phyloP scores from a whole-genome alignment of 306 rosid genomes.

The Prunus salicina region DNA sequence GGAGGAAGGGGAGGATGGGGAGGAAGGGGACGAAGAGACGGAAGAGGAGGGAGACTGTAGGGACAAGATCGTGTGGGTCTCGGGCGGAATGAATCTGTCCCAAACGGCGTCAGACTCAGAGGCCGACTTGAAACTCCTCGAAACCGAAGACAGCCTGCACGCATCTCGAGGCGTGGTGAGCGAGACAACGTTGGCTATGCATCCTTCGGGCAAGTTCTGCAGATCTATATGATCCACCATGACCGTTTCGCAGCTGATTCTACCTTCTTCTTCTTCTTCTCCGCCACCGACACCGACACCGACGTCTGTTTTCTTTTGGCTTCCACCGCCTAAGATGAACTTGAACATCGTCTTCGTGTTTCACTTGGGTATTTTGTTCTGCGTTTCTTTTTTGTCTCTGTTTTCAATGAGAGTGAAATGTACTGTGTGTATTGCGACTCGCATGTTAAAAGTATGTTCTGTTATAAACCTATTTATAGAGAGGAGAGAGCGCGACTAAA shows the following conservation, averaged over 20 bases:
- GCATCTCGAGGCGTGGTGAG: conserved; percentile 69
- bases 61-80: conserved; percentile 28
- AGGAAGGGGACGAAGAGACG: background rate
- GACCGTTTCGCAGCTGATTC: background rate
- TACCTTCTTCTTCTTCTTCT: too few species aligned
- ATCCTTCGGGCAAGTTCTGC: conserved; percentile 55
- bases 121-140: conserved; percentile 61
- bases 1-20: background rate
- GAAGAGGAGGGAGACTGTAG: background rate
- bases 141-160: conserved; percentile 44
- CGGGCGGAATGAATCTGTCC: conserved; percentile 63
- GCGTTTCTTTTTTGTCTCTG: background rate
- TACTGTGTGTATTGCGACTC: too few species aligned
- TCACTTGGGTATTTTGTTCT: too few species aligned
- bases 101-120: conserved; percentile 74
- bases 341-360: background rate
- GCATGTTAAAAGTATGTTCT: background rate
- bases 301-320: background rate
- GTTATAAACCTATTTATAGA: background rate
- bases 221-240: conserved; percentile 16
- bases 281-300: background rate
- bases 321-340: background rate
- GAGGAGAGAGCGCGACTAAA: too few species aligned
- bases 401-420: too few species aligned
- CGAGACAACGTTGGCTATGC: conserved; percentile 61